Evolutionary conservation across 768 basidiomycete species (phyloP).

Genomic region (Macrolepiota albuminosa): DNA sequence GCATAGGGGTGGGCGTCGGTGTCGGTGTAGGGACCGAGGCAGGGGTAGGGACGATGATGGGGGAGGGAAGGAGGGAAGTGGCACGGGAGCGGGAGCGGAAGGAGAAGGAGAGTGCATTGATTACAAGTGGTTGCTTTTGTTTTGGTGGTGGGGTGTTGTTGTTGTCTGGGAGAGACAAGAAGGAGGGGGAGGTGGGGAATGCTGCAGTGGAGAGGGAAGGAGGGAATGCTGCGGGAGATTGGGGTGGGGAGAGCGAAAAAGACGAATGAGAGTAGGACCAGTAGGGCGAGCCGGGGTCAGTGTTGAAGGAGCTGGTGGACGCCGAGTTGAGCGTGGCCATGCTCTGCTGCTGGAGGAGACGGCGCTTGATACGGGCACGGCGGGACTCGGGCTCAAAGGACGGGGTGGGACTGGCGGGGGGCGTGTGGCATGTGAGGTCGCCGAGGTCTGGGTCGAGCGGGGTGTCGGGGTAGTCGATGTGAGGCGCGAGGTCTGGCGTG

Average conservation of each 20-base stretch:
- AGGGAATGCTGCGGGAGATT: no score
- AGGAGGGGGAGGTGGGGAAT: not conserved
- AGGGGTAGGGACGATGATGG: not conserved
- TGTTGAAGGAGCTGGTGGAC: not conserved
- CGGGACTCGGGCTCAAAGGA: not conserved
- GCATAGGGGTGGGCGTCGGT: not conserved
- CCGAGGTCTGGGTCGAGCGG: not conserved
- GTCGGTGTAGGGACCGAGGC: not conserved
- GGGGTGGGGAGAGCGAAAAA: not conserved
- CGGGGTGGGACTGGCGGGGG: not conserved
- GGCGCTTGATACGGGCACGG: not conserved
- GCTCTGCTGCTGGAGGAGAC: not conserved
- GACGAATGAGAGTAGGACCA: not conserved
- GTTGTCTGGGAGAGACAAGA: not conserved
- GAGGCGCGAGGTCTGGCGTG: not conserved
- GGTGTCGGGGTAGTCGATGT: not conserved
- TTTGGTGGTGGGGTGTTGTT: not conserved
- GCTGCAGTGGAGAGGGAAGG: not conserved
- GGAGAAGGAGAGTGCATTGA: not conserved
- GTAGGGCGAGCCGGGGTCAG: not conserved
- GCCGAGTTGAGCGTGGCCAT: not conserved
- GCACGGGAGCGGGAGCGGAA: not conserved
- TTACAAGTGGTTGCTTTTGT: not conserved
- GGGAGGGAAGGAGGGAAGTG: not conserved
- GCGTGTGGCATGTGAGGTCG: not conserved